Percentiles rank a stretch among this genome's conserved stretches.
These are phyloP conservation scores for Trichoderma endophyticum DNA, from an alignment of 2,329 filamentous ascomycete species.

Conservation along the genomic window DNA sequence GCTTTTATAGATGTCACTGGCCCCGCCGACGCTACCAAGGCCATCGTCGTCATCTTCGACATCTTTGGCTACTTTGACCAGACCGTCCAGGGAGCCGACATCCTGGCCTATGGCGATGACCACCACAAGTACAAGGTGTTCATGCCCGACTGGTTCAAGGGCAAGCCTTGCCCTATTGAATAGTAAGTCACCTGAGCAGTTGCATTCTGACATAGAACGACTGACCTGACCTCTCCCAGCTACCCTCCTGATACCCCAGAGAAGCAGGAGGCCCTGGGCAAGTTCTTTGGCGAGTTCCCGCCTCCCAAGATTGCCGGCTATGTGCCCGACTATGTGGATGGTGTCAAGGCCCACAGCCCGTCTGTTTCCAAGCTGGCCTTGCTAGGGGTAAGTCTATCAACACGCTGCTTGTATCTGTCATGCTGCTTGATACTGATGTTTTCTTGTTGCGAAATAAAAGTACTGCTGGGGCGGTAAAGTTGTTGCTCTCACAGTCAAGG, in stretches of 20 bases:
- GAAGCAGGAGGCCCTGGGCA: conserved; percentile 56
- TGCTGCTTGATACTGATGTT: not conserved
- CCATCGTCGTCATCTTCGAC: conserved; percentile 61
- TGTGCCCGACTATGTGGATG: conserved; percentile 54
- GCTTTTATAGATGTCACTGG: conserved; percentile 43
- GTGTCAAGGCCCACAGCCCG: conserved; percentile 50
- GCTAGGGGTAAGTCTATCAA: conserved; percentile 51
- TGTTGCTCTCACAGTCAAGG: conserved; percentile 49
- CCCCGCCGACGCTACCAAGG: conserved; percentile 50
- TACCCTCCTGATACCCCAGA: conserved; percentile 63
- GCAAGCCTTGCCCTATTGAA: conserved; percentile 58
- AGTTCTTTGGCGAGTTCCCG: conserved; percentile 55
- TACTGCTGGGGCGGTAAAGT: conserved; percentile 74
- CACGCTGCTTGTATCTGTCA: not conserved
- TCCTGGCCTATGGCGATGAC: conserved; percentile 53
- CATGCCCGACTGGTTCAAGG: conserved; percentile 89
- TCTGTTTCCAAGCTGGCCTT: conserved; percentile 58
- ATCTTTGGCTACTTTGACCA: conserved; percentile 70
- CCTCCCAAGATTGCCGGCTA: conserved; percentile 46
- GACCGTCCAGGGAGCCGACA: conserved; percentile 68
- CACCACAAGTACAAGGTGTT: conserved; percentile 76
- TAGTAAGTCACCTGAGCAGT: conserved; percentile 33
- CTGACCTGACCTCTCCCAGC: conserved; percentile 32
- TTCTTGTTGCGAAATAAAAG: conserved; percentile 26
- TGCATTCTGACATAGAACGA: not conserved